A percentile compares a stretch with the other conserved stretches of the same genome.
Conservation (phyloP, 2,329 filamentous ascomycete genomes). For the Zasmidium citrigriseum region DNA sequence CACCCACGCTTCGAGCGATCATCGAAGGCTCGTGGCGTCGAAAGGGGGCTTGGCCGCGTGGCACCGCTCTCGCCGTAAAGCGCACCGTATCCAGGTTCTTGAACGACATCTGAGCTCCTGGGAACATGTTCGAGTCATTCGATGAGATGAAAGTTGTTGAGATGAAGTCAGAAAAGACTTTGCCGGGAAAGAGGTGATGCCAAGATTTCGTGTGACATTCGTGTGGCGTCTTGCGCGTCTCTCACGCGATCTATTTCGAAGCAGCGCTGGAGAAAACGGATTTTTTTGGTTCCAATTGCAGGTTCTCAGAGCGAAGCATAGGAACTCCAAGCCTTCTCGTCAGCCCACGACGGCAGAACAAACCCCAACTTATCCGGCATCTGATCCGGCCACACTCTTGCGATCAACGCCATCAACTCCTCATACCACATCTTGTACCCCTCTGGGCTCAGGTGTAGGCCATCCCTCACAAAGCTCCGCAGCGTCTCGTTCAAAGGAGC, state of each 20-base stretch:
- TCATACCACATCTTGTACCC: conserved; percentile 60
- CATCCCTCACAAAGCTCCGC: conserved; percentile 56
- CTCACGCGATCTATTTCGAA: background rate
- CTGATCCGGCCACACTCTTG: conserved; percentile 56
- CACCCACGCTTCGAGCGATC: background rate
- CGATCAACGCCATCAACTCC: conserved; percentile 55
- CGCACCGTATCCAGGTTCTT: background rate
- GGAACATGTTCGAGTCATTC: too few species aligned
- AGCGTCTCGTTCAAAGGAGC: conserved; percentile 59
- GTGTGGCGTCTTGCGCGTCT: background rate
- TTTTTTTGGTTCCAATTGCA: too few species aligned
- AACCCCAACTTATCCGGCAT: conserved; percentile 53
- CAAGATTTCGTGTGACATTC: background rate
- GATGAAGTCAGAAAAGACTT: background rate
- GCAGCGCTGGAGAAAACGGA: too few species aligned
- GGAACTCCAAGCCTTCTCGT: conserved; percentile 24
- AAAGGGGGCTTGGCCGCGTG: background rate
- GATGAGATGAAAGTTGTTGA: background rate
- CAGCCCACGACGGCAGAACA: conserved; percentile 57
- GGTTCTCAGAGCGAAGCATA: background rate
- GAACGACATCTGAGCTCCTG: too few species aligned
- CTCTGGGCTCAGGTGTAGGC: conserved; percentile 59
- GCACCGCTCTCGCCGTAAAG: background rate
- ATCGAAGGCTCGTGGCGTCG: background rate
- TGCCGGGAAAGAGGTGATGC: background rate